phyloP scores from a whole-genome alignment of 2,329 filamentous ascomycete species.

The Fusarium nurragi region DNA sequence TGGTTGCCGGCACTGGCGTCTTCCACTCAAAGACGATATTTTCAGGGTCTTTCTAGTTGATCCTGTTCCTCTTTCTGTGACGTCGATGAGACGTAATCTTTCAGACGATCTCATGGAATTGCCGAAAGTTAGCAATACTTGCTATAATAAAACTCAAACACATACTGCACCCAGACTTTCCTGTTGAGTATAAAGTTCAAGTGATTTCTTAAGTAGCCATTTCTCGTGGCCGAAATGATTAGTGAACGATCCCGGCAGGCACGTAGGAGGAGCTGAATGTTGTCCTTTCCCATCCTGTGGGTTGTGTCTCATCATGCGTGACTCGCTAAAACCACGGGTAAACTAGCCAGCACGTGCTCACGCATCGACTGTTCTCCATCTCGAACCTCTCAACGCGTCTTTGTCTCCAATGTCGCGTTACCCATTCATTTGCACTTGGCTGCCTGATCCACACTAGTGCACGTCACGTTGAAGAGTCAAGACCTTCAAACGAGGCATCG shows the following conservation, averaged over 20 bases:
- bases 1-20: constrained; percentile 5
- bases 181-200: too few relatives aligned
- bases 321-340: constrained; percentile 14
- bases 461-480: neutral
- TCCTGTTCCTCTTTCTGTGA: constrained; percentile 14
- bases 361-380: constrained; percentile 16
- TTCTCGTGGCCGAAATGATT: constrained; percentile 2
- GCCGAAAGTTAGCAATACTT: neutral
- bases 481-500: neutral
- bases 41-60: constrained; percentile 18
- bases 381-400: constrained; percentile 25
- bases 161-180: neutral
- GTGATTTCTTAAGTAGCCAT: too few relatives aligned
- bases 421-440: neutral
- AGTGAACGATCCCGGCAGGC: constrained; percentile 25
- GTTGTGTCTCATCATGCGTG: neutral
- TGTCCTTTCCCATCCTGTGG: too few relatives aligned
- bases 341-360: constrained; percentile 20
- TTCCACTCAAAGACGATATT: neutral
- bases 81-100: constrained; percentile 30
- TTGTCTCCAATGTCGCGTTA: constrained; percentile 27
- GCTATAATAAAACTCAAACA: neutral
- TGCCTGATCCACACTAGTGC: constrained; percentile 17
- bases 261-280: neutral
- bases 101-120: neutral